Conservation (phyloP, 352 stramenopile species). For the Pythium rhizo-oryzae region DNA sequence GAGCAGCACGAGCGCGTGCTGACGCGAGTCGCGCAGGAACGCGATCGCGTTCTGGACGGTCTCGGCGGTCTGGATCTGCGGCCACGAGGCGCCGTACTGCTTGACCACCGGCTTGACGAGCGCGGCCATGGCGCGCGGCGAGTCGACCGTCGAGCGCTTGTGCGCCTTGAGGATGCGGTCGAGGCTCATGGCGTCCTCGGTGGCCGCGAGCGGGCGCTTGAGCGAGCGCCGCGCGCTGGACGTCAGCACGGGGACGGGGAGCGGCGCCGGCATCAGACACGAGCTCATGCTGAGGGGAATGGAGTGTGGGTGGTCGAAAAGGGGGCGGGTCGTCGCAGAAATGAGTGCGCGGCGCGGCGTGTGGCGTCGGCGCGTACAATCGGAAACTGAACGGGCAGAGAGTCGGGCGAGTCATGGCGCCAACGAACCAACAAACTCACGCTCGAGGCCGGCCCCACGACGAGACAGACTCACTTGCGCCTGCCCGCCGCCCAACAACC, state of each 20-base stretch:
- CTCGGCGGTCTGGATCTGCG: constrained; percentile 51
- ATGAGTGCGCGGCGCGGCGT: not conserved
- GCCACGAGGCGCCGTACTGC: constrained; percentile 26
- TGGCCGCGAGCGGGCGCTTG: constrained; percentile 59
- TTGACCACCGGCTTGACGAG: not conserved
- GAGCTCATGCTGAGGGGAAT: constrained; percentile 51
- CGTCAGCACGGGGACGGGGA: constrained; percentile 27
- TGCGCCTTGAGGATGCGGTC: constrained; percentile 59
- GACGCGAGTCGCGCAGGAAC: constrained; percentile 77
- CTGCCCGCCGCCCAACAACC: constrained; percentile 17
- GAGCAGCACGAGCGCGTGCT: constrained; percentile 67
- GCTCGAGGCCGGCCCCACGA: constrained; percentile 18
- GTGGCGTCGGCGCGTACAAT: constrained; percentile 15
- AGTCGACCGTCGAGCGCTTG: constrained; percentile 55
- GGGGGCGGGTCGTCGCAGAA: not conserved
- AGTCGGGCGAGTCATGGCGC: constrained; percentile 11
- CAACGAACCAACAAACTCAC: constrained; percentile 18
- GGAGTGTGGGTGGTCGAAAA: not conserved
- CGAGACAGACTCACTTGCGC: constrained; percentile 13
- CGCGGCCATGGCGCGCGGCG: constrained; percentile 35
- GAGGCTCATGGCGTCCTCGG: constrained; percentile 52
- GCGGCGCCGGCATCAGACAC: constrained; percentile 47
- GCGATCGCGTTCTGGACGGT: constrained; percentile 72
- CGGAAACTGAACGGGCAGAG: not conserved
- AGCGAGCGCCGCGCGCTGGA: constrained; percentile 40